phyloP scores from a whole-genome alignment of 192 early-diverging fungal species.

The Obelidium mucronatum region DNA sequence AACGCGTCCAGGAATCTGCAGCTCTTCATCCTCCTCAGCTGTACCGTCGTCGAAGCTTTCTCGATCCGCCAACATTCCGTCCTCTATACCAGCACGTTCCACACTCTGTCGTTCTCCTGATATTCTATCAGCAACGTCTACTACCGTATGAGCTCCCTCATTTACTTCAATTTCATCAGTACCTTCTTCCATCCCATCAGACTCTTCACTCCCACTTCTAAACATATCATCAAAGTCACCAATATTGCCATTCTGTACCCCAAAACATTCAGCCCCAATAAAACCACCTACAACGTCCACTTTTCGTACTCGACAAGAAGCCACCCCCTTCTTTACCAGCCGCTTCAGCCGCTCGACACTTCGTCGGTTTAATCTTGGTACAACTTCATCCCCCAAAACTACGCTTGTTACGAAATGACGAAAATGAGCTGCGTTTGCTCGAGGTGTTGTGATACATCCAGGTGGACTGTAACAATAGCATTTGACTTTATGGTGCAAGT shows the following conservation, averaged over 20 bases:
- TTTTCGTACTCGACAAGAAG: slow-evolving; percentile 44
- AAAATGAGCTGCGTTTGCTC: slow-evolving; percentile 46
- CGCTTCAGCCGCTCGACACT: slow-evolving; percentile 53
- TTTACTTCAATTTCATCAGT: background rate
- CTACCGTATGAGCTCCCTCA: background rate
- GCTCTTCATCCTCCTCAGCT: slow-evolving; percentile 1
- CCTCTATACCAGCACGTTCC: background rate
- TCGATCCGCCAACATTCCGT: background rate
- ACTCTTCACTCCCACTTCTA: background rate
- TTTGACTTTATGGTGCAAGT: slow-evolving; percentile 13
- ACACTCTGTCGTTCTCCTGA: background rate
- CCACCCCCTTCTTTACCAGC: slow-evolving; percentile 31
- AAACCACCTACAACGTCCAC: slow-evolving; percentile 47
- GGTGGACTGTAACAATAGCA: slow-evolving; percentile 54
- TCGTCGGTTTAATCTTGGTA: slow-evolving; percentile 48
- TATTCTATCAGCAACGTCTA: background rate
- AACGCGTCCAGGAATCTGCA: slow-evolving; percentile 51
- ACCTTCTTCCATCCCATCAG: background rate
- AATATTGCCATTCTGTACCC: background rate
- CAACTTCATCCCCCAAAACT: slow-evolving; percentile 54
- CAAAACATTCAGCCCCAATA: slow-evolving; percentile 33
- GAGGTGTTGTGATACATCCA: slow-evolving; percentile 51
- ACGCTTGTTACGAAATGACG: slow-evolving; percentile 51
- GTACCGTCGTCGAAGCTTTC: background rate
- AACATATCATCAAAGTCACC: slow-evolving; percentile 22